Evolutionary conservation across 2,329 filamentous ascomycete species (phyloP), one percentile per base, ranked within the genome.

Genomic region (Pseudogymnoascus sp.): DNA sequence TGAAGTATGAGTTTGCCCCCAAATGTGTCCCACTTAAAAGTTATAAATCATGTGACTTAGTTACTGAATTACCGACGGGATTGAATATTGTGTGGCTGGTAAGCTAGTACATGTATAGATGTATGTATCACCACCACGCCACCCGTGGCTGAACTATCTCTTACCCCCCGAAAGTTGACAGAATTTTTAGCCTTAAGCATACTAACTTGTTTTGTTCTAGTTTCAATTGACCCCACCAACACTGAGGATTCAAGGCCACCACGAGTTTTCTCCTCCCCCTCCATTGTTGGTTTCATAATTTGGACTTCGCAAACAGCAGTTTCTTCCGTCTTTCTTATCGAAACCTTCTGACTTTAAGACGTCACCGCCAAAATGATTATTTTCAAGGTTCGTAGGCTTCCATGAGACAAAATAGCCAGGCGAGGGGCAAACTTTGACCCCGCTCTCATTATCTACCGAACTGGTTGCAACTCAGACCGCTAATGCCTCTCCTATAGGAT

Each of bases 311-410:
- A 62, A 46, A 44, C 53, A 53, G 60, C 64, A 69, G 59, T 44
- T 36, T 50, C 62, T 46, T 60, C 53, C 65, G 62, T 62, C 40
- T 62, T 63, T 64, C 50, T 61, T 23, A 25, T 62, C 38, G 25
- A 60, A n/a, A 37, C 16, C 62, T 59, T 50, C 64, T 23, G 63
- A 62, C 50, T 66, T 64, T 61, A 34, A 34, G 66, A 70, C 25
- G 50, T 14, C 71, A 74, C 76, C 78, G 78, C 73, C 83, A 89
- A 79, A 73, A 91, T 91, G 88, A 82, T 89, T 76, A 89, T 91
- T 75, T 90, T 77, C 85, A 87, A 82, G 78, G 88, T 89, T 56
- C 50, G 77, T 60, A 11, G 34, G 38, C 59, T 28, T 36, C 10
- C 34, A 60, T 40, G 36, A 23, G 34, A 10, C 59, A 40, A 42